A percentile compares a stretch with the other conserved stretches of the same genome.
Evolutionary conservation across 192 early-diverging fungal genomes (phyloP).

Genomic region (Coemansia umbellata): DNA sequence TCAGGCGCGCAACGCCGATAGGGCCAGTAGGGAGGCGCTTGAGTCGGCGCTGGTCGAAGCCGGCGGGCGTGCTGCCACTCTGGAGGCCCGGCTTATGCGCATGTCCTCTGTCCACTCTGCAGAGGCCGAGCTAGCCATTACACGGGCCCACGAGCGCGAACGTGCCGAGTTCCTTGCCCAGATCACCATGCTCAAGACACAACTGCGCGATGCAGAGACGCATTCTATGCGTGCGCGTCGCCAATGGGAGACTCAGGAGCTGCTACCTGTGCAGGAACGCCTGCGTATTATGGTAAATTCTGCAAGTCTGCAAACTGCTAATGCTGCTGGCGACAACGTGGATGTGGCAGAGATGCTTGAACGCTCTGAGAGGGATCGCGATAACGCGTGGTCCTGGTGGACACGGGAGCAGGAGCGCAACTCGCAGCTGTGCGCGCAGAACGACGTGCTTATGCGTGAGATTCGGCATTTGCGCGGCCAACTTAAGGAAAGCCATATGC

Average conservation of each 20-base stretch:
- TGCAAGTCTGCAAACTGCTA: not conserved
- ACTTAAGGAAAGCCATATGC: not conserved
- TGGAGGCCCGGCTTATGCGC: constrained; percentile 17
- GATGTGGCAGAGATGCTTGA: constrained; percentile 10
- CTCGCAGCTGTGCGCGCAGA: constrained; percentile 39
- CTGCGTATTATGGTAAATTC: constrained; percentile 18
- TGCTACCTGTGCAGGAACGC: constrained; percentile 39
- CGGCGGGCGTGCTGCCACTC: constrained; percentile 9
- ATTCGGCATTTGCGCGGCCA: constrained; percentile 10
- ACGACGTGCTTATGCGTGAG: constrained; percentile 47
- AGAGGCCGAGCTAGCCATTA: constrained; percentile 21
- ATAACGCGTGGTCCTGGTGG: constrained; percentile 38
- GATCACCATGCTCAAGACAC: constrained; percentile 25
- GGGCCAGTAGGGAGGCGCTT: constrained; percentile 12
- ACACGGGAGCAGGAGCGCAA: constrained; percentile 39
- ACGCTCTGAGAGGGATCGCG: constrained; percentile 20
- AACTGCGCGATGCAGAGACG: constrained; percentile 31
- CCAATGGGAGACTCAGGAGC: constrained; percentile 41
- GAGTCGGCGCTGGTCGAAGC: constrained; percentile 31
- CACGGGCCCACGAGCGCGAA: constrained; percentile 34
- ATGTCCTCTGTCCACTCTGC: constrained; percentile 7
- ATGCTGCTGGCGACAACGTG: not conserved
- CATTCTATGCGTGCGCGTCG: constrained; percentile 24
- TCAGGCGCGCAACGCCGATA: constrained; percentile 30
- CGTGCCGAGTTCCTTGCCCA: constrained; percentile 34